Evolutionary conservation across 1,284 basidiomycete species (phyloP).

Genomic region (Sphagnurus paluster): DNA sequence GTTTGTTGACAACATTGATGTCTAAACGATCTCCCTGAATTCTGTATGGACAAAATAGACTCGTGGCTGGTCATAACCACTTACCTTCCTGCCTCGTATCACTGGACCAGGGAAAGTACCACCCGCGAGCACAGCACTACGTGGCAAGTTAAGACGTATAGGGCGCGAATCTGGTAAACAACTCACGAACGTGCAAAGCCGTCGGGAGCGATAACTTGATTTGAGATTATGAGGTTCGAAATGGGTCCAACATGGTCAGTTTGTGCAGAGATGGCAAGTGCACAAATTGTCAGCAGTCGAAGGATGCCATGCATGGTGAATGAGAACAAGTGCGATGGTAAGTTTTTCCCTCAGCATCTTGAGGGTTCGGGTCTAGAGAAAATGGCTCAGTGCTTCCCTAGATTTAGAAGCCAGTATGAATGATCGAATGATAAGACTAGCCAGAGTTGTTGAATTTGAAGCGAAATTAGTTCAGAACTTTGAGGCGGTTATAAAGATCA

Average conservation of each 20-base stretch:
- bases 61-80: background rate
- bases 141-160: slow-evolving; percentile 17
- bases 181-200: slow-evolving; percentile 26
- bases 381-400: no score
- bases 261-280: no score
- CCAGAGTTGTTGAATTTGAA: no score
- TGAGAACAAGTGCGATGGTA: no score
- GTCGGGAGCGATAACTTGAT: slow-evolving; percentile 13
- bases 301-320: no score
- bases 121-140: slow-evolving; percentile 17
- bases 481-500: no score
- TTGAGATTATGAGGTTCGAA: slow-evolving; percentile 11
- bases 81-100: slow-evolving; percentile 26
- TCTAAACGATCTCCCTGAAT: slow-evolving; percentile 27
- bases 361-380: no score
- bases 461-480: no score
- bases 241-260: slow-evolving; percentile 5
- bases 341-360: no score
- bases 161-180: background rate
- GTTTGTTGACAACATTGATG: slow-evolving; percentile 32
- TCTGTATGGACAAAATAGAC: background rate
- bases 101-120: slow-evolving; percentile 24
- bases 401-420: no score
- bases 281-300: no score
- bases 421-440: no score